A percentile compares a stretch with the other conserved stretches of the same genome.
These are phyloP conservation scores for Leishmania guyanensis DNA, from an alignment of 208 protist species.

Conservation along the genomic window DNA sequence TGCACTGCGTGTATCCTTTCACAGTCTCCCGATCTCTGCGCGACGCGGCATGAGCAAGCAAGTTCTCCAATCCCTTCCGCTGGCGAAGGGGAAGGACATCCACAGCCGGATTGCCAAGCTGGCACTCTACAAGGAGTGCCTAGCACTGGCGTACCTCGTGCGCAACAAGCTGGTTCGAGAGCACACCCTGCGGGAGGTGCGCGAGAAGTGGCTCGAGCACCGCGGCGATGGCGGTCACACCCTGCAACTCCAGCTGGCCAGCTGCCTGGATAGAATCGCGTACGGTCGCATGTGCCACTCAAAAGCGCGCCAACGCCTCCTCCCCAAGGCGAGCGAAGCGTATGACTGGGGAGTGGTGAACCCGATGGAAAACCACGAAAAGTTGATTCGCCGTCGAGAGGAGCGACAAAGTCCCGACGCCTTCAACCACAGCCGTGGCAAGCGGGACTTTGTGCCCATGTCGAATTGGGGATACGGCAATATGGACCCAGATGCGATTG, in stretches of 20 bases:
- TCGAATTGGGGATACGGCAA: conserved; percentile 90
- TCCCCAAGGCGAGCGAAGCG: conserved; percentile 78
- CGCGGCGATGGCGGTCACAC: conserved; percentile 81
- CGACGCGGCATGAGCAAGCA: conserved; percentile 66
- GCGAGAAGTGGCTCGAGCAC: conserved; percentile 78
- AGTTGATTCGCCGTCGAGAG: conserved; percentile 50
- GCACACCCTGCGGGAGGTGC: conserved; percentile 78
- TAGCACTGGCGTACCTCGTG: conserved; percentile 72
- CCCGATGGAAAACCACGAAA: conserved; percentile 78
- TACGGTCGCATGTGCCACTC: conserved; percentile 88
- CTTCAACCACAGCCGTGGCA: conserved; percentile 70
- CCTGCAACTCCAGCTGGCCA: conserved; percentile 83
- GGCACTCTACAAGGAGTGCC: conserved; percentile 87
- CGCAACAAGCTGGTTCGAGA: conserved; percentile 66
- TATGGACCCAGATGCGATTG: conserved; percentile 87
- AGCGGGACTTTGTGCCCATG: conserved; percentile 92
- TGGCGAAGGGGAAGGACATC: conserved; percentile 86
- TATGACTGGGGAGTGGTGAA: conserved; percentile 91
- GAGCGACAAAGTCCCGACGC: conserved; percentile 79
- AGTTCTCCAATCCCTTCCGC: conserved; percentile 68
- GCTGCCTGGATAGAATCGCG: conserved; percentile 80
- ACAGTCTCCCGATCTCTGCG: neutral
- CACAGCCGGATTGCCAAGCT: conserved; percentile 81
- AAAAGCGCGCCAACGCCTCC: conserved; percentile 75
- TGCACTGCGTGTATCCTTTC: neutral